These are phyloP conservation scores for Colletotrichum limetticola DNA, from an alignment of 2,329 filamentous ascomycete genomes.

Conservation along the genomic window DNA sequence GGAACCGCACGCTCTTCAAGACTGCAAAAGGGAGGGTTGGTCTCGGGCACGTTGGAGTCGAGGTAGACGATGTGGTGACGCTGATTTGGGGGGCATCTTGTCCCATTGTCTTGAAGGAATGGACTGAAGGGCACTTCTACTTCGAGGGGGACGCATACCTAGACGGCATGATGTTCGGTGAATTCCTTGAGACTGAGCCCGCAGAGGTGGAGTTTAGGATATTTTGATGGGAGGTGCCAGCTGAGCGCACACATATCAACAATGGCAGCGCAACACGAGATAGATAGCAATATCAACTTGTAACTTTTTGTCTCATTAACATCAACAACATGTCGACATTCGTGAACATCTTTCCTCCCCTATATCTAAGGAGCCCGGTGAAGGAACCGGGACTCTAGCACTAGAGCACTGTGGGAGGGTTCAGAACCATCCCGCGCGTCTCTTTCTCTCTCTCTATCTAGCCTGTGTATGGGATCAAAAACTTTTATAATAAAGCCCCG, in stretches of 20 bases:
- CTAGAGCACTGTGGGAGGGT: background rate
- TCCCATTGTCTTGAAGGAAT: background rate
- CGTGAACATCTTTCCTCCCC: background rate
- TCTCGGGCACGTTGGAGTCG: constrained; percentile 3
- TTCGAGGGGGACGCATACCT: background rate
- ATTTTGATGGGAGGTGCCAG: too few relatives aligned
- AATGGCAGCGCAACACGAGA: too few relatives aligned
- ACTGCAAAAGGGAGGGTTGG: constrained; percentile 35
- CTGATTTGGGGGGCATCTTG: background rate
- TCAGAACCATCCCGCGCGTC: too few relatives aligned
- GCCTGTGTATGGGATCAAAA: constrained; percentile 12
- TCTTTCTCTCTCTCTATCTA: background rate
- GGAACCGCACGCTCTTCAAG: constrained; percentile 36
- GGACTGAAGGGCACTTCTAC: background rate
- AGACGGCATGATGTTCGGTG: background rate
- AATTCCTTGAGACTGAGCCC: background rate
- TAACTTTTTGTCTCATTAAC: background rate
- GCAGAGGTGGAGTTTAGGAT: too few relatives aligned
- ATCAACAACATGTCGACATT: background rate
- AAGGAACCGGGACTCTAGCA: background rate
- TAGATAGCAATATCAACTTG: background rate
- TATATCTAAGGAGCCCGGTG: background rate
- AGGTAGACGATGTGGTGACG: background rate
- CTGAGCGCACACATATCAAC: background rate
- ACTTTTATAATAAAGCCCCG: background rate